These are phyloP conservation scores for Clonostachys solani DNA, from an alignment of 2,329 filamentous ascomycete species.

Conservation along the genomic window DNA sequence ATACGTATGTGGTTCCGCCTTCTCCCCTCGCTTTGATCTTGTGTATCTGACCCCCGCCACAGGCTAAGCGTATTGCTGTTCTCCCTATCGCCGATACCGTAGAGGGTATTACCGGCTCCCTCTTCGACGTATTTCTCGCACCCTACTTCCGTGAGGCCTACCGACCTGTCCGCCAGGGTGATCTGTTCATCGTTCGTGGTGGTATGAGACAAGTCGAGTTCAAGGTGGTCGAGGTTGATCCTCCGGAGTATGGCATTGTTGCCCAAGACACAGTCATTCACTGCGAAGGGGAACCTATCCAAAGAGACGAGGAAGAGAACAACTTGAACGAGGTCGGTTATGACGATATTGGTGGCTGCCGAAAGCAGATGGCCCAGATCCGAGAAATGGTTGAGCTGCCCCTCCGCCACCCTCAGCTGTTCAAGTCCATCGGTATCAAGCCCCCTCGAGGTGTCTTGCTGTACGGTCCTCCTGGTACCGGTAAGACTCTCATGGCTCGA, in stretches of 20 bases:
- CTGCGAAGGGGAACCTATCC: conserved; percentile 86
- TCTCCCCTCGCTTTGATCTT: neutral
- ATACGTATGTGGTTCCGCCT: conserved; percentile 69
- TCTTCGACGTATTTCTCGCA: conserved; percentile 98
- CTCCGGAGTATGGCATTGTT: conserved; percentile 97
- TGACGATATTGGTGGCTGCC: conserved; percentile 97
- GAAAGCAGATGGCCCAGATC: conserved; percentile 99
- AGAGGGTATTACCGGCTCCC: conserved; percentile 93
- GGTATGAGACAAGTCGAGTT: conserved; percentile 99
- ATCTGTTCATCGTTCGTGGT: conserved; percentile 94
- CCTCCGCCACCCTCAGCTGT: conserved; percentile 93
- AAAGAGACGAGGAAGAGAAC: conserved; percentile 98
- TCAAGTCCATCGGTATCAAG: conserved; percentile 99
- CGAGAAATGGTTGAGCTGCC: conserved; percentile 97
- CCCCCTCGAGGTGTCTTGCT: conserved; percentile 96
- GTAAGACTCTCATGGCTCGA: conserved; percentile 98
- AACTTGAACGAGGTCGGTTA: conserved; percentile 99
- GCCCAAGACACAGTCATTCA: conserved; percentile 98
- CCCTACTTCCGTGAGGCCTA: conserved; percentile 99
- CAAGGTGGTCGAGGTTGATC: conserved; percentile 98
- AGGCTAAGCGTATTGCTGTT: conserved; percentile 99
- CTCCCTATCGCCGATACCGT: conserved; percentile 97
- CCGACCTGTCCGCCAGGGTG: conserved; percentile 92
- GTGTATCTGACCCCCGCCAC: conserved; percentile 11
- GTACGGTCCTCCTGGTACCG: conserved; percentile 94